Evolutionary conservation across 164 flowering plant genomes (phyloP).

Genomic region (Tetrastigma voinierianum): DNA sequence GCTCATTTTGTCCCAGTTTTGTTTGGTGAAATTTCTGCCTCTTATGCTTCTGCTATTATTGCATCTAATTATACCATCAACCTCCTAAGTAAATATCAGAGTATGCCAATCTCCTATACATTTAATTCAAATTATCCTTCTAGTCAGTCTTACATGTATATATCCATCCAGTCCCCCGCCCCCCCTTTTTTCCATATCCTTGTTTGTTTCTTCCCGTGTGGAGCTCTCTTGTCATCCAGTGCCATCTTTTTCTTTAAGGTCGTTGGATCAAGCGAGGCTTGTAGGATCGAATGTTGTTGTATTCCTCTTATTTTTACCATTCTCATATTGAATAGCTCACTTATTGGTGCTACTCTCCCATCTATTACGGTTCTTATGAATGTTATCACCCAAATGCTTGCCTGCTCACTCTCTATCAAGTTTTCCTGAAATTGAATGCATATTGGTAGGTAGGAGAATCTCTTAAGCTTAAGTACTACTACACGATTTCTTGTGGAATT

Average conservation of each 20-base stretch:
- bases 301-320: neutral
- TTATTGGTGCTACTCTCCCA: too few species aligned
- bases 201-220: neutral
- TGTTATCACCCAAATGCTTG: too few species aligned
- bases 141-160: constrained; percentile 15
- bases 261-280: constrained; percentile 3
- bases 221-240: constrained; percentile 15
- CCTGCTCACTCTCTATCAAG: too few species aligned
- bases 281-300: neutral
- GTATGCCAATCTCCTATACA: neutral
- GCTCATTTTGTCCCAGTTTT: constrained; percentile 12
- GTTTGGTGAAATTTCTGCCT: constrained; percentile 19
- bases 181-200: too few species aligned
- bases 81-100: constrained; percentile 8
- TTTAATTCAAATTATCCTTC: too few species aligned
- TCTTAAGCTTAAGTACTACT: too few species aligned
- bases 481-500: too few species aligned
- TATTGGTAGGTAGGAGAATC: too few species aligned
- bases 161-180: constrained; percentile 14
- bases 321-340: neutral
- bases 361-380: too few species aligned
- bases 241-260: constrained; percentile 1
- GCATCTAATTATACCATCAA: constrained; percentile 11
- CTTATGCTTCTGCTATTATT: constrained; percentile 16
- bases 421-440: neutral